Conservation (phyloP, 2,329 filamentous ascomycete genomes). For the Alternaria tenuissima region DNA sequence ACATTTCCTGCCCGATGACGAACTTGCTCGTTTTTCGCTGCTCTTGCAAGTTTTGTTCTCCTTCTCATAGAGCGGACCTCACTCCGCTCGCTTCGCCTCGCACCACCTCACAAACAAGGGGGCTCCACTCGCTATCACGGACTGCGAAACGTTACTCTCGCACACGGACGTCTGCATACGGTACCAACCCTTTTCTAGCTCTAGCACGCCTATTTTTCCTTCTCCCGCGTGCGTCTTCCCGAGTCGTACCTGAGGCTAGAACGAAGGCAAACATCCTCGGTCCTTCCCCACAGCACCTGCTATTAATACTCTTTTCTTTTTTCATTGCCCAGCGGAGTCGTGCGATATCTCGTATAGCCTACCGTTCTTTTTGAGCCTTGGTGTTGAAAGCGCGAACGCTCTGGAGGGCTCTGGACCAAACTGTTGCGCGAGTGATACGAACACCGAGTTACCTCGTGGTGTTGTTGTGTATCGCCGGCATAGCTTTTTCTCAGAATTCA, state of each 20-base stretch:
- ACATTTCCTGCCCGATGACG: background rate
- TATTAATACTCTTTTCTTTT: constrained; percentile 7
- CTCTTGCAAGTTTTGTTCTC: background rate
- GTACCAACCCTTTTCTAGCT: constrained; percentile 8
- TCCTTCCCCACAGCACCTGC: background rate
- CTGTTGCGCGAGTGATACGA: background rate
- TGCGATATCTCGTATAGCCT: background rate
- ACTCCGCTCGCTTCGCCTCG: constrained; percentile 1
- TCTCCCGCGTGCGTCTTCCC: background rate
- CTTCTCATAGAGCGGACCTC: background rate
- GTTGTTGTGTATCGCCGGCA: background rate
- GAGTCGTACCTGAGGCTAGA: constrained; percentile 6
- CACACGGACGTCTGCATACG: constrained; percentile 10
- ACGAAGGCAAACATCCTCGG: constrained; percentile 2
- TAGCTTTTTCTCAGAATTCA: background rate
- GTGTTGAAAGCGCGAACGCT: background rate
- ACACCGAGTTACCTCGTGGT: background rate
- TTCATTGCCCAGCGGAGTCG: background rate
- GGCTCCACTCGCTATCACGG: constrained; percentile 8
- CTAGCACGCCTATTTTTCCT: constrained; percentile 6
- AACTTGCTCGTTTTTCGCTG: background rate
- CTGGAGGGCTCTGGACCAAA: constrained; percentile 5
- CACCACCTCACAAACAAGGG: constrained; percentile 5
- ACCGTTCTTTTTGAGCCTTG: background rate
- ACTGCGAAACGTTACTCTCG: constrained; percentile 18